Percentiles rank a stretch among this genome's conserved stretches.
phyloP scores from a whole-genome alignment of 2,329 filamentous ascomycete genomes.

The Trichoderma afroharzianum region DNA sequence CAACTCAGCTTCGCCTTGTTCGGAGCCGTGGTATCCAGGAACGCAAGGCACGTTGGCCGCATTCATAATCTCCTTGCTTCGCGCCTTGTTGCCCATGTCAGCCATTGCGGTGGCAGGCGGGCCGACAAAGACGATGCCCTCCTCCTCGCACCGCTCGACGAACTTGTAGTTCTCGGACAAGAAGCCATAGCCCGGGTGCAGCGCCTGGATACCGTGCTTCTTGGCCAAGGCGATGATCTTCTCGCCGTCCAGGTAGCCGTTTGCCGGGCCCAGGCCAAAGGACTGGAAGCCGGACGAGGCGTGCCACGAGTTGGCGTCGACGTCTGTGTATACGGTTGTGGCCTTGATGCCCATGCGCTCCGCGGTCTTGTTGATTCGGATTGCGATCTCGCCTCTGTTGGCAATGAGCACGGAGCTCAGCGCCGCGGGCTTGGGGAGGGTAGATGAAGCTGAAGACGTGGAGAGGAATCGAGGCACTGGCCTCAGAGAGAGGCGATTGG shows the following conservation, averaged over 20 bases:
- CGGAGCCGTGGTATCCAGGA: conserved; percentile 85
- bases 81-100: conserved; percentile 91
- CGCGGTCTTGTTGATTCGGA: conserved; percentile 88
- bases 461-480: conserved; percentile 39
- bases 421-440: conserved; percentile 40
- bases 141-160: conserved; percentile 80
- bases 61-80: conserved; percentile 95
- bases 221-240: conserved; percentile 87
- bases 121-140: conserved; percentile 90
- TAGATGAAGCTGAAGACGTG: conserved; percentile 28
- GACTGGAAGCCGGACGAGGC: conserved; percentile 79
- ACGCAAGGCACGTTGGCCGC: conserved; percentile 94
- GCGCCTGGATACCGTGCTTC: conserved; percentile 78
- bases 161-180: conserved; percentile 91
- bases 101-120: conserved; percentile 77
- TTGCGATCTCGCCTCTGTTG: conserved; percentile 93
- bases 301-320: conserved; percentile 84
- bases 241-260: conserved; percentile 89
- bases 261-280: conserved; percentile 76
- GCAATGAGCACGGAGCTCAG: conserved; percentile 86
- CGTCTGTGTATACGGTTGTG: conserved; percentile 91
- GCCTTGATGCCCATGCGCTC: conserved; percentile 84
- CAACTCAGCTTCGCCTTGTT: conserved; percentile 65
- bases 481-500: conserved; percentile 47
- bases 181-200: conserved; percentile 96